These are phyloP conservation scores for Lachancea quebecensis DNA, from an alignment of 805 yeast genomes.

Conservation along the genomic window DNA sequence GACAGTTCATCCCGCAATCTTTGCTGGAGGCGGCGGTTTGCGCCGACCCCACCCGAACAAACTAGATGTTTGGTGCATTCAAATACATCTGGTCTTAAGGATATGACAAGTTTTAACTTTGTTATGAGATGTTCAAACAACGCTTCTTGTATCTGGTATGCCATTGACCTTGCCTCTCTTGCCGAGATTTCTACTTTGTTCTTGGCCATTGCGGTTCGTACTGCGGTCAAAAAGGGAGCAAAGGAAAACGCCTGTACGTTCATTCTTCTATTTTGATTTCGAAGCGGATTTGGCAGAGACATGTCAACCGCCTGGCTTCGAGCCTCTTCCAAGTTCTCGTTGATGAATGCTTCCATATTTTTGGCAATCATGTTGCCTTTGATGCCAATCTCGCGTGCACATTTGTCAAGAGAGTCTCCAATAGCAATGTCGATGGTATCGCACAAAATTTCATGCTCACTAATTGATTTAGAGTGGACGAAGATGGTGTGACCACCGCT, in stretches of 20 bases:
- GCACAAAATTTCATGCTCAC: conserved; percentile 64
- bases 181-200: conserved; percentile 15
- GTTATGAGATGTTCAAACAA: conserved; percentile 68
- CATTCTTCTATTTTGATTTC: conserved; percentile 40
- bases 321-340: conserved; percentile 3
- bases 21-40: conserved; percentile 52
- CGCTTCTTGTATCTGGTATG: conserved; percentile 53
- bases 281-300: conserved; percentile 46
- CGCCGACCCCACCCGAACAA: conserved; percentile 92
- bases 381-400: conserved; percentile 79
- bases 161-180: conserved; percentile 39
- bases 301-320: conserved; percentile 6
- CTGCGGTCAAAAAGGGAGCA: conserved; percentile 61
- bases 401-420: conserved; percentile 90
- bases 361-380: conserved; percentile 80
- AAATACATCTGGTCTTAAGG: conserved; percentile 37
- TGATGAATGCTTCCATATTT: conserved; percentile 59
- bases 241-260: conserved; percentile 58
- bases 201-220: conserved; percentile 30
- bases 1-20: conserved; percentile 39
- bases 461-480: conserved; percentile 54
- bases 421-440: conserved; percentile 83
- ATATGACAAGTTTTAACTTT: conserved; percentile 46
- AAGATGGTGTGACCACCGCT: conserved; percentile 95
- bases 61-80: conserved; percentile 47